Percentiles rank a stretch among this genome's conserved stretches.
These are phyloP conservation scores for Dentipellis sp. DNA, from an alignment of 768 basidiomycete species.

Conservation along the genomic window DNA sequence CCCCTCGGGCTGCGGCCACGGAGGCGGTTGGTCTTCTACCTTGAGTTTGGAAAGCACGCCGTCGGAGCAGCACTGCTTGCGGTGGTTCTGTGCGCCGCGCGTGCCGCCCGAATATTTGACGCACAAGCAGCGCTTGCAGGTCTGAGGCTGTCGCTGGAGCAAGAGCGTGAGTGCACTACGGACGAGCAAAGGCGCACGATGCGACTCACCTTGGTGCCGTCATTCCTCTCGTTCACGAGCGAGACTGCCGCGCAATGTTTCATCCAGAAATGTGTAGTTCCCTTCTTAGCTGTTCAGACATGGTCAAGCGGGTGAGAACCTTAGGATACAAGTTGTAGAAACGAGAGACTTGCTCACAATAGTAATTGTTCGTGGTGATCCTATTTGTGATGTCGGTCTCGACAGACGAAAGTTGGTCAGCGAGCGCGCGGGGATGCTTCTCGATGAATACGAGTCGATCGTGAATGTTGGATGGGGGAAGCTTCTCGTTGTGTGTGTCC, in stretches of 20 bases:
- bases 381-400: too few relatives aligned
- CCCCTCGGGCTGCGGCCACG: background rate
- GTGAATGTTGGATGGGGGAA: background rate
- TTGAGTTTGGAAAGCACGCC: background rate
- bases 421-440: background rate
- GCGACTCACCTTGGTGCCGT: background rate
- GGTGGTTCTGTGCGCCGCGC: background rate
- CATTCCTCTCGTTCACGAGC: background rate
- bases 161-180: background rate
- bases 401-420: background rate
- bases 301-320: background rate
- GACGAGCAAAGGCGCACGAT: background rate
- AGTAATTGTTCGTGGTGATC: background rate
- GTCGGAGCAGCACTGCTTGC: background rate
- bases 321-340: background rate
- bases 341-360: background rate
- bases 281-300: background rate
- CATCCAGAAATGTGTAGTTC: background rate
- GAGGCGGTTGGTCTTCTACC: background rate
- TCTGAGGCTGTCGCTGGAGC: background rate
- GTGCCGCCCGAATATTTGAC: background rate
- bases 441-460: too few relatives aligned
- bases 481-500: background rate
- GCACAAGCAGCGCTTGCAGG: background rate
- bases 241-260: background rate